Base-by-base conservation (phyloP, 1,284 basidiomycete genomes). In the Cerioporus squamosus region DNA sequence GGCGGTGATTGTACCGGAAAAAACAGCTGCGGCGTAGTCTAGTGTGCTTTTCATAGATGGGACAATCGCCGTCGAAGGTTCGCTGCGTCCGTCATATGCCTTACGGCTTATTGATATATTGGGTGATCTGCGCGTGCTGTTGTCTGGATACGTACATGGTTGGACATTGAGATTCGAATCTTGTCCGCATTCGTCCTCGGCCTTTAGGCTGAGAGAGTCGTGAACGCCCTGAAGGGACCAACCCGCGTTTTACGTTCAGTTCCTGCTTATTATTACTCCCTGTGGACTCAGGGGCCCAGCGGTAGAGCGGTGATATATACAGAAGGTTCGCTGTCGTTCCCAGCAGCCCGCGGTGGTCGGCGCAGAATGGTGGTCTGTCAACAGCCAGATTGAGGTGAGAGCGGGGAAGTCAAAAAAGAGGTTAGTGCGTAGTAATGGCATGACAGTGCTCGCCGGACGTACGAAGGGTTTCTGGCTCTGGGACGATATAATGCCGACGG, bases 401-500 rank as follows among this genome's bases (percentile, higher is more conserved):
- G 12, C 17, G 17, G 24, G 17, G 17, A 36, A 33, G 29, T 9
- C 26, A 26, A 15, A 47, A 29, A 26, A 29, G 10, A 20, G 45
- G 31, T n/a, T 12, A 26, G 31, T 36, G 29, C 5, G 44, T 23
- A 18, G 51, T 20, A 39, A 36, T 9, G 38, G 24, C 18, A 17
- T 29, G 49, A 42, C 38, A 57, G 59, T 14, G 42, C 38, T 33
- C 20, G 40, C 38, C 23, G 39, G 40, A 68, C 74, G 53, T 72
- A 87, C 89, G 78, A 82, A 84, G 23, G 87, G 82, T 67, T 79
- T 82, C 26, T 77, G 74, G 43, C 77, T 73, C 44, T 68, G 66
- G 42, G 82, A 79, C 22, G 85, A 84, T 8, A 81, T 81, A 64
- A 87, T 90, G 36, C 81, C 90, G 51, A 92, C 76, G 0, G 90